A percentile compares a stretch with the other conserved stretches of the same genome.
Conservation (phyloP, 2,329 filamentous ascomycete genomes). For the Aureobasidium musti region DNA sequence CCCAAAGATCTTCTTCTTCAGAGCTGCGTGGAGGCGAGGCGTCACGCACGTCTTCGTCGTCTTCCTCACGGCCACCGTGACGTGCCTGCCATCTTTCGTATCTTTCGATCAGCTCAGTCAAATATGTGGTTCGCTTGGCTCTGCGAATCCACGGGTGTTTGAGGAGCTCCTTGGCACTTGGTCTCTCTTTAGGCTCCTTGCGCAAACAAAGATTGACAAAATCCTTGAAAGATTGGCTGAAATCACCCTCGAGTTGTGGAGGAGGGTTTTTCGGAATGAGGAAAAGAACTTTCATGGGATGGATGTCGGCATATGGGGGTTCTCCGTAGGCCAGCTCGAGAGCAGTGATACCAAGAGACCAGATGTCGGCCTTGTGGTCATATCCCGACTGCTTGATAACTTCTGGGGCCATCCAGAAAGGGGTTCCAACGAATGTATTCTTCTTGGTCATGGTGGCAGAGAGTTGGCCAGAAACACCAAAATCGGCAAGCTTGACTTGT, state of each 20-base stretch:
- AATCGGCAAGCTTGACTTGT: slow-evolving; percentile 96
- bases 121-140: slow-evolving; percentile 93
- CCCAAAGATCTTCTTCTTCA: slow-evolving; percentile 88
- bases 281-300: slow-evolving; percentile 98
- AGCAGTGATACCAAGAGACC: slow-evolving; percentile 93
- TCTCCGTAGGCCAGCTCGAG: slow-evolving; percentile 89
- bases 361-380: slow-evolving; percentile 97
- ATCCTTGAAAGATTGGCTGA: slow-evolving; percentile 53
- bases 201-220: slow-evolving; percentile 69
- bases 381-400: slow-evolving; percentile 98
- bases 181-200: slow-evolving; percentile 85
- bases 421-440: slow-evolving; percentile 97
- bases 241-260: slow-evolving; percentile 59
- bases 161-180: slow-evolving; percentile 81
- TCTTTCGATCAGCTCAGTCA: slow-evolving; percentile 93
- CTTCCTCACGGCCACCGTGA: slow-evolving; percentile 69
- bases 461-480: slow-evolving; percentile 93
- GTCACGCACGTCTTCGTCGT: slow-evolving; percentile 62
- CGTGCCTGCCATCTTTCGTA: slow-evolving; percentile 83
- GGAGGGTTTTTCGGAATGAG: slow-evolving; percentile 93
- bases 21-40: slow-evolving; percentile 48
- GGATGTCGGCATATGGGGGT: slow-evolving; percentile 92
- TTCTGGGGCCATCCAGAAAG: slow-evolving; percentile 99
- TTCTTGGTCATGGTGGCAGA: slow-evolving; percentile 99
- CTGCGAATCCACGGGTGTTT: slow-evolving; percentile 87